Percentiles rank a stretch among this genome's conserved stretches.
These are phyloP conservation scores for Phytopythium cucurbitacearum DNA, from an alignment of 352 stramenopile genomes.

Conservation along the genomic window DNA sequence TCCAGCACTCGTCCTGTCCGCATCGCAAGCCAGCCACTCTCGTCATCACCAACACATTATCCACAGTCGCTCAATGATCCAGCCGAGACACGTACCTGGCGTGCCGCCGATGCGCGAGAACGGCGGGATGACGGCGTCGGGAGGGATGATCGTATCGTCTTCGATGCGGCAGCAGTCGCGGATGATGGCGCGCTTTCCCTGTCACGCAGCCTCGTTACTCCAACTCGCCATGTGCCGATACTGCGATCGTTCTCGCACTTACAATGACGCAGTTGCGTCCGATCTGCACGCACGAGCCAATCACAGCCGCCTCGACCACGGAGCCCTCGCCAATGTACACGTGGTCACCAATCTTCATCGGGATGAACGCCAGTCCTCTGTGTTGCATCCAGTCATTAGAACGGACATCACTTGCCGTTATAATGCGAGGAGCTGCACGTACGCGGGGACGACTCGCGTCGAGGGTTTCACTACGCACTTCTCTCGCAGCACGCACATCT, in stretches of 20 bases:
- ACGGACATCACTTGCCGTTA: neutral
- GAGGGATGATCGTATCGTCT: slow-evolving; percentile 74
- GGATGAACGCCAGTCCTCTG: slow-evolving; percentile 78
- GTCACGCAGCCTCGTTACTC: neutral
- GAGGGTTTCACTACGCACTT: slow-evolving; percentile 73
- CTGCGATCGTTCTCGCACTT: slow-evolving; percentile 9
- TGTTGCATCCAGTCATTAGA: slow-evolving; percentile 3
- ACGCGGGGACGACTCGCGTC: slow-evolving; percentile 56
- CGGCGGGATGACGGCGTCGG: slow-evolving; percentile 69
- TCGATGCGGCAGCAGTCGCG: slow-evolving; percentile 83
- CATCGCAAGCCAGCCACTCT: neutral
- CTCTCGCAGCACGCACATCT: slow-evolving; percentile 73
- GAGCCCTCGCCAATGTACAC: slow-evolving; percentile 73
- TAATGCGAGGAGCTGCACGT: slow-evolving; percentile 2
- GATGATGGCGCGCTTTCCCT: slow-evolving; percentile 83
- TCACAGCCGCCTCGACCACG: slow-evolving; percentile 79
- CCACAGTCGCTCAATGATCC: no score
- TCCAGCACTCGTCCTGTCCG: slow-evolving; percentile 53
- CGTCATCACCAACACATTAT: neutral
- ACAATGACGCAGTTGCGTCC: slow-evolving; percentile 86
- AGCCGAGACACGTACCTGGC: slow-evolving; percentile 34
- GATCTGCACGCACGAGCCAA: slow-evolving; percentile 82
- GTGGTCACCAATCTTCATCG: slow-evolving; percentile 78
- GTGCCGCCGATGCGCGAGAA: slow-evolving; percentile 73
- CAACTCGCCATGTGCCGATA: neutral